Evolutionary conservation across 768 basidiomycete species (phyloP), one percentile per base, ranked within the genome.

Genomic region (Arthromyces matolae): DNA sequence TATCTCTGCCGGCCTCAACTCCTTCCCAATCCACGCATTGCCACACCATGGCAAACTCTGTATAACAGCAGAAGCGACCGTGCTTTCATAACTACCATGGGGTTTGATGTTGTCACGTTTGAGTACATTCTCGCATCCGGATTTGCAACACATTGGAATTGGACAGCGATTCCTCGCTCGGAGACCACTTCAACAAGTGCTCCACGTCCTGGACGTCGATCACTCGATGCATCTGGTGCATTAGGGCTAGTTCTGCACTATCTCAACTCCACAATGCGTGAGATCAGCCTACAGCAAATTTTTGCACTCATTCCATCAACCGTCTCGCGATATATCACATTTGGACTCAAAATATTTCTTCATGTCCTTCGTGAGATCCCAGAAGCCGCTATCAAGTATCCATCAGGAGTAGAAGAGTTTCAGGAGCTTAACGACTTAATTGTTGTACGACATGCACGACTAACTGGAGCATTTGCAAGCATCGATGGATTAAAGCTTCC

Each of bases 301-400:
- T 79, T 78, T 53, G 71, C 70, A 1, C 54, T 77, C 5, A 61
- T 71, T 10, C 72, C 73, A 9, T 22, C 67, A 0, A 71, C 69
- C 0, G 54, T 68, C 19, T 57, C 60, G 0, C 56, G 64, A 0
- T 77, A 77, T 49, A 49, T 75, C 35, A 25, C 45, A 4, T 76
- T 73, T 56, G 56, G 56, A 2, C 57, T 64, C 1, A 6, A 34
- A 0, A 61, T 73, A n/a, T 60, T 75, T 0, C 60, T n/a, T n/a
- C n/a, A n/a, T n/a, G n/a, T n/a, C n/a, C n/a, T n/a, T n/a, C n/a
- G n/a, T n/a, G n/a, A n/a, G n/a, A n/a, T n/a, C n/a, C n/a, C n/a
- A n/a, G n/a, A n/a, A n/a, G n/a, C n/a, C n/a, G n/a, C n/a, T n/a
- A n/a, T n/a, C n/a, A n/a, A n/a, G n/a, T n/a, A n/a, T n/a, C n/a